A percentile compares a stretch with the other conserved stretches of the same genome.
Evolutionary conservation across 2,329 filamentous ascomycete species (phyloP).

Genomic region (Fusarium irregulare): DNA sequence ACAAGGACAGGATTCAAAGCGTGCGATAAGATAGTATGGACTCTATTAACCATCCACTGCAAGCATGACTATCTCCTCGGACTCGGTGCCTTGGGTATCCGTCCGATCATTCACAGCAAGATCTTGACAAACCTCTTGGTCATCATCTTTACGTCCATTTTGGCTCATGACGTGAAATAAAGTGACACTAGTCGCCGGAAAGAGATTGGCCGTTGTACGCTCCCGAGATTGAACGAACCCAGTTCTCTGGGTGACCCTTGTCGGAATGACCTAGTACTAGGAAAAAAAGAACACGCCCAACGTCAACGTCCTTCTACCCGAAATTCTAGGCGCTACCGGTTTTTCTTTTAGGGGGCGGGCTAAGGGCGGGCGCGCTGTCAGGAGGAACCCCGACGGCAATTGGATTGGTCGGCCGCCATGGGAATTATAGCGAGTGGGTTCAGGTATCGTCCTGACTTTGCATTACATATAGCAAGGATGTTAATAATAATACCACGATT

Average conservation of each 20-base stretch:
- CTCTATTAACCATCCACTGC: not conserved
- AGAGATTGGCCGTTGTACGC: not conserved
- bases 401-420: not conserved
- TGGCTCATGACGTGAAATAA: not conserved
- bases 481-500: not conserved
- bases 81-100: not conserved
- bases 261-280: not conserved
- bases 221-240: slow-evolving; percentile 2
- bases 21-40: not conserved
- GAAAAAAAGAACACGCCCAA: not conserved
- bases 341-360: slow-evolving; percentile 1
- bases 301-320: slow-evolving; percentile 15
- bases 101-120: not conserved
- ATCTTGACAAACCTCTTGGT: not conserved
- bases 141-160: not conserved
- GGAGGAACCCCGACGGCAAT: not conserved
- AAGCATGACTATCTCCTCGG: not conserved
- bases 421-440: not conserved
- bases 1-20: not conserved
- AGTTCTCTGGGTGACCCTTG: slow-evolving; percentile 19
- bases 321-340: slow-evolving; percentile 33
- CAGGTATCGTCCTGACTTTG: slow-evolving; percentile 5
- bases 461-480: slow-evolving; percentile 4
- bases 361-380: not conserved
- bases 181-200: not conserved